These are phyloP conservation scores for Allantophomopsis lycopodina DNA, from an alignment of 2,329 filamentous ascomycete species.

Conservation along the genomic window DNA sequence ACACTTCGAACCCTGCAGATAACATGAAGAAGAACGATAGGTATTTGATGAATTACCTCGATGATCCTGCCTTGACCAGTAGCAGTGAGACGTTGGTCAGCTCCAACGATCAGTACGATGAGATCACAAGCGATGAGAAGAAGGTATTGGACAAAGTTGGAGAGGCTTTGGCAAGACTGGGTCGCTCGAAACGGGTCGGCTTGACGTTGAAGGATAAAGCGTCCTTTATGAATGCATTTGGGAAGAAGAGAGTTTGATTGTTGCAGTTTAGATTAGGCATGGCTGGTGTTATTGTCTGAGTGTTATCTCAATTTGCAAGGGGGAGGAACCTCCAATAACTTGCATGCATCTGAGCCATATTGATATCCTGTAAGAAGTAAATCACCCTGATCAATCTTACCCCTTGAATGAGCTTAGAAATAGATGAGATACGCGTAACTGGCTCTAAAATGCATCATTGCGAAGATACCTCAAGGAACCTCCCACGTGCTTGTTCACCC, in stretches of 20 bases:
- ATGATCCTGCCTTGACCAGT: conserved; percentile 15
- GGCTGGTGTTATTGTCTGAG: too few species aligned
- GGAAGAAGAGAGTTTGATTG: conserved; percentile 19
- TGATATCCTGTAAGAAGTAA: too few species aligned
- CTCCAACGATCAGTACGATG: conserved; percentile 10
- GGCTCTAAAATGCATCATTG: too few species aligned
- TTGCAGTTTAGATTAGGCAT: neutral
- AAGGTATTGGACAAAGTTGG: conserved; percentile 64
- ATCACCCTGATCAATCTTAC: too few species aligned
- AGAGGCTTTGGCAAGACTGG: conserved; percentile 76
- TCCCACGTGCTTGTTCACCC: too few species aligned
- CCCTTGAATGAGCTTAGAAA: too few species aligned
- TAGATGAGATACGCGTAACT: too few species aligned
- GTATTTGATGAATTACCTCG: conserved; percentile 19
- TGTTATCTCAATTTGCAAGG: too few species aligned
- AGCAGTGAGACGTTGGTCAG: conserved; percentile 16
- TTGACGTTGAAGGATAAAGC: conserved; percentile 73
- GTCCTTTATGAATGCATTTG: conserved; percentile 66
- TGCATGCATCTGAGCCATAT: too few species aligned
- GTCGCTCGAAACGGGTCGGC: conserved; percentile 78
- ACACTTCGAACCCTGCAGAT: conserved; percentile 24
- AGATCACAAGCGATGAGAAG: conserved; percentile 39
- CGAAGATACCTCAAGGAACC: too few species aligned
- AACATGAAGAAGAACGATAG: conserved; percentile 14
- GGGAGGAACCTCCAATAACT: too few species aligned